Conservation (phyloP, 1,139 yeast genomes). For the Pneumocystis oryctolagi region DNA sequence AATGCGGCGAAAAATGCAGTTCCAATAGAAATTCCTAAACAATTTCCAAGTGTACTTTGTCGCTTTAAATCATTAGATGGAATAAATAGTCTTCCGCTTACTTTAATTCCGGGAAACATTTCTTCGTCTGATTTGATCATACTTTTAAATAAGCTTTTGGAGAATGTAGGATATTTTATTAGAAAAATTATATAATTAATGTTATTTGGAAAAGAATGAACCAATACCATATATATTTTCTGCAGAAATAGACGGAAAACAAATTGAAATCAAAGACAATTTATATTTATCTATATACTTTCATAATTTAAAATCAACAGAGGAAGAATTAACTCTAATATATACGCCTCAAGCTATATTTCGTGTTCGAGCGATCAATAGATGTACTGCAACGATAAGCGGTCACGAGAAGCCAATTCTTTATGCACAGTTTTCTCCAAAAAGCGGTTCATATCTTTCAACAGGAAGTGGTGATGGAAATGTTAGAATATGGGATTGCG, state of each 20-base stretch:
- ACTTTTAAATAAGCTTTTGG: neutral
- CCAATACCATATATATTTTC: neutral
- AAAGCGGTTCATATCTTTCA: conserved; percentile 61
- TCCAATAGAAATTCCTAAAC: neutral
- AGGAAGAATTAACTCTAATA: conserved; percentile 78
- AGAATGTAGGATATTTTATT: neutral
- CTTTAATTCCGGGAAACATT: neutral
- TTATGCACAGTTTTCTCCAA: conserved; percentile 87
- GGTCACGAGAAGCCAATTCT: conserved; percentile 92
- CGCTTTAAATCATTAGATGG: neutral
- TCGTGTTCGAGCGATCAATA: conserved; percentile 78
- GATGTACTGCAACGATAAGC: conserved; percentile 82
- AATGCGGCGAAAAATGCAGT: neutral
- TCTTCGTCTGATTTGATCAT: neutral
- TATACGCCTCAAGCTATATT: conserved; percentile 92
- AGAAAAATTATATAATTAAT: neutral
- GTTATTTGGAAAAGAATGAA: neutral
- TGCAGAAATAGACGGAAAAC: neutral
- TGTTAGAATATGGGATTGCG: conserved; percentile 96
- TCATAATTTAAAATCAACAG: conserved; percentile 80
- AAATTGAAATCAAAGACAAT: conserved; percentile 60
- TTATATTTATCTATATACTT: conserved; percentile 65
- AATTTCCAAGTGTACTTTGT: neutral
- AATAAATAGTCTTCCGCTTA: neutral
- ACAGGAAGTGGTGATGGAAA: conserved; percentile 96